Percentiles rank a stretch among this genome's conserved stretches.
Conservation (phyloP, 2,329 filamentous ascomycete genomes). For the Fusarium sp. region DNA sequence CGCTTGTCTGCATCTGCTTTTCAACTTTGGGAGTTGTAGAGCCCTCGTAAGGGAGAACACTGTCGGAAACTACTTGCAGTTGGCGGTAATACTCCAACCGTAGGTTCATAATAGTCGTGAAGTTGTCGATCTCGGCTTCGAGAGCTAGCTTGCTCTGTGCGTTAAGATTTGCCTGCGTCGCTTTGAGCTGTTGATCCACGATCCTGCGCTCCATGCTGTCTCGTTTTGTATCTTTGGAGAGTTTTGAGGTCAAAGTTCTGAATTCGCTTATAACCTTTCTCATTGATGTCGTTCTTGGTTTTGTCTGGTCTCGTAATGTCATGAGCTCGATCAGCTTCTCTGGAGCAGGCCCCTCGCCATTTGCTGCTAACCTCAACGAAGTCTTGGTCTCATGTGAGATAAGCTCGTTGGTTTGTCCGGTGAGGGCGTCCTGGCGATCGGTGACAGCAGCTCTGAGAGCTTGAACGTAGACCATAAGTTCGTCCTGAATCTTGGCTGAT, state of each 20-base stretch:
- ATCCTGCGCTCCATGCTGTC: constrained; percentile 77
- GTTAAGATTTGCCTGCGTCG: constrained; percentile 65
- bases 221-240: constrained; percentile 53
- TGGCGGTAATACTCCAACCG: constrained; percentile 92
- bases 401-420: constrained; percentile 80
- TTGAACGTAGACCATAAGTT: constrained; percentile 88
- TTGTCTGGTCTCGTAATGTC: constrained; percentile 58
- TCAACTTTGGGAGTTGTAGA: constrained; percentile 65
- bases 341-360: constrained; percentile 77
- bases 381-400: constrained; percentile 77
- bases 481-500: constrained; percentile 88
- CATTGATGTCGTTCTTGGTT: constrained; percentile 72
- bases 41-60: constrained; percentile 80
- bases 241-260: constrained; percentile 72
- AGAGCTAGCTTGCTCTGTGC: constrained; percentile 66
- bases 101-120: constrained; percentile 83
- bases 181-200: constrained; percentile 70
- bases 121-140: constrained; percentile 80
- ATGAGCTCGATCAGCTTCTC: constrained; percentile 68
- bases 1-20: constrained; percentile 46
- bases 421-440: constrained; percentile 81
- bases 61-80: constrained; percentile 90
- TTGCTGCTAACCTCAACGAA: constrained; percentile 70
- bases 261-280: constrained; percentile 77
- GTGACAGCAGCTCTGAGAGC: constrained; percentile 79